Base-by-base conservation (phyloP, 2,329 filamentous ascomycete species). In the Ophiocordyceps camponoti-floridani region DNA sequence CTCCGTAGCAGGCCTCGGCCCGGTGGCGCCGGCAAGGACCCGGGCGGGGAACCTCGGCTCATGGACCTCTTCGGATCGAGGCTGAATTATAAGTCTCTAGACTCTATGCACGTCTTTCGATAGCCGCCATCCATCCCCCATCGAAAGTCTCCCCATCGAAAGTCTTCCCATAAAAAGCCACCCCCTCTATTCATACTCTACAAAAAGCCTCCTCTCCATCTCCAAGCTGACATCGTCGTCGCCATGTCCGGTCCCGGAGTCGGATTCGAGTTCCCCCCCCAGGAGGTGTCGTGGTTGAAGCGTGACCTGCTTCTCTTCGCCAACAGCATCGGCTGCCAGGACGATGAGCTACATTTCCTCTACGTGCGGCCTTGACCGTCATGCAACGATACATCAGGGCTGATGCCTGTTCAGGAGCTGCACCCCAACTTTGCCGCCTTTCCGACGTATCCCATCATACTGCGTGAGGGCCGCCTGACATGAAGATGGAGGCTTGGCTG, bases 311-410 rank as follows among this genome's bases (percentile, higher is more conserved):
- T 95, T 49, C 78, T 96, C 49, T 95, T 95, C 62, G 87, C 88
- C 53, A 82, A 82, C 63, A 89, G 82, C 65, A 89, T 95, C 60
- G 88, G 88, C 46, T 79, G 73, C 58, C 89, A 77, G 12, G 72
- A 73, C n/a, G 79, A 94, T 54, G 88, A 95, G 69, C 76, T 94
- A 56, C 86, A 94, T 59, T 94, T 89, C 59, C 79, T 94, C 65
- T 95, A 87, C 56, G 86, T 91, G 16, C 12, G 42, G 14, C 9
- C 14, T 38, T n/a, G 4, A 9, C n/a, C 35, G 14, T 5, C 14
- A n/a, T n/a, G n/a, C n/a, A n/a, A n/a, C n/a, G n/a, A n/a, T n/a
- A n/a, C n/a, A n/a, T n/a, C n/a, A 18, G 11, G 27, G 37, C 45
- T 43, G 28, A 41, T 40, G 4, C 4, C 12, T 18, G 30, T 43